These are phyloP conservation scores for Volvox carteri DNA, from an alignment of 163 green algal species.

Conservation along the genomic window DNA sequence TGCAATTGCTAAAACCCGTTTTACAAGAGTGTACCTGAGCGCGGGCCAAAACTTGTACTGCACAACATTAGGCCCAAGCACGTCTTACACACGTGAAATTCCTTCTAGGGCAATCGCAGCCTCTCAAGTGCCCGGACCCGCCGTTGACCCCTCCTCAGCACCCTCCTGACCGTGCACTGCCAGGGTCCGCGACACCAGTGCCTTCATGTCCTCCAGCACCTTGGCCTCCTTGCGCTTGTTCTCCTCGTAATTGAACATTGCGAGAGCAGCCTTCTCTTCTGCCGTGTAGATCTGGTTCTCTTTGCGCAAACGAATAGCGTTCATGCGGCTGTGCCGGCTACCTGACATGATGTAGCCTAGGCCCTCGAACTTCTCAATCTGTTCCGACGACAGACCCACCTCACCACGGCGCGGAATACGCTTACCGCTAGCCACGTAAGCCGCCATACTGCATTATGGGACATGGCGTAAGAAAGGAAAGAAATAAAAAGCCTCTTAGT, in stretches of 20 bases:
- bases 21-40: no score
- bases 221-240: constrained; percentile 94
- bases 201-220: constrained; percentile 91
- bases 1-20: no score
- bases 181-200: constrained; percentile 75
- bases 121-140: not conserved
- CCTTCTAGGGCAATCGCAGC: no score
- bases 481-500: no score
- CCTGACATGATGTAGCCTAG: constrained; percentile 98
- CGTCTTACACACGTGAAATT: no score
- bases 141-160: not conserved
- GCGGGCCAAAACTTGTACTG: no score
- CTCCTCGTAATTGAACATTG: constrained; percentile 99
- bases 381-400: constrained; percentile 88
- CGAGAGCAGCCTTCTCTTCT: constrained; percentile 98
- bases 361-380: constrained; percentile 94
- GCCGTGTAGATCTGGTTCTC: constrained; percentile 98
- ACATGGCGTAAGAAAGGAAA: not conserved
- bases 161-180: not conserved
- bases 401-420: constrained; percentile 95
- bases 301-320: constrained; percentile 97
- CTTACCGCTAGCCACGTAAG: constrained; percentile 94
- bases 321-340: constrained; percentile 96
- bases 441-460: constrained; percentile 85
- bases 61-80: no score